Evolutionary conservation across 164 flowering plant genomes (phyloP), one percentile per base, ranked within the genome.

Genomic region (Santalum album): DNA sequence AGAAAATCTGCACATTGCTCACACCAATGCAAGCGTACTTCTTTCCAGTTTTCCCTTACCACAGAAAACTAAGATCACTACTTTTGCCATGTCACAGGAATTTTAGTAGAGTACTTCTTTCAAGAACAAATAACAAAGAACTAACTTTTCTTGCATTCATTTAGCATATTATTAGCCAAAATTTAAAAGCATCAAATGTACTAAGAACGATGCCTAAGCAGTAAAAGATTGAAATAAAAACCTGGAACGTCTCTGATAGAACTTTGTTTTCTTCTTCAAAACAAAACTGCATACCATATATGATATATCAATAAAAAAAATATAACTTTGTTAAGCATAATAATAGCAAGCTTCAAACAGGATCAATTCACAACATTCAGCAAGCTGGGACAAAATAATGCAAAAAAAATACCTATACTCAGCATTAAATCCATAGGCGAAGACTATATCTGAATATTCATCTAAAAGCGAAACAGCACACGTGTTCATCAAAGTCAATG

Each of bases 171-270:
- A 4, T 3, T 29, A 29, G 34, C 6, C 4, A 29, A 29, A 29
- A 29, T 29, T 29, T 29, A 4, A 29, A 29, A n/a, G 14, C 12
- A 42, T 42, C 11, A 17, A 17, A 42, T 18, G 6, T 42, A 4
- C n/a, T 4, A 5, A 42, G 21, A 6, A n/a, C 7, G n/a, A 17
- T 17, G 4, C 4, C 7, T 17, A 18, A 17, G 45, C 10, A 12
- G 7, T 20, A 4, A 43, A 12, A 43, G 12, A 43, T 4, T 4
- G 32, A 16, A 9, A 49, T 23, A 22, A 49, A 2, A 19, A 74
- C 78, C 78, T 74, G 53, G 70, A 64, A 53, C 79, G 71, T 50
- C 79, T 59, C 52, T 72, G 69, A 56, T 75, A 69, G 69, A 72
- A 72, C 52, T 59, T 63, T 11, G 76, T 29, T 42, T 63, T 66